A percentile compares a stretch with the other conserved stretches of the same genome.
Conservation (phyloP, 1,139 yeast species). For the Maudiozyma humilis region DNA sequence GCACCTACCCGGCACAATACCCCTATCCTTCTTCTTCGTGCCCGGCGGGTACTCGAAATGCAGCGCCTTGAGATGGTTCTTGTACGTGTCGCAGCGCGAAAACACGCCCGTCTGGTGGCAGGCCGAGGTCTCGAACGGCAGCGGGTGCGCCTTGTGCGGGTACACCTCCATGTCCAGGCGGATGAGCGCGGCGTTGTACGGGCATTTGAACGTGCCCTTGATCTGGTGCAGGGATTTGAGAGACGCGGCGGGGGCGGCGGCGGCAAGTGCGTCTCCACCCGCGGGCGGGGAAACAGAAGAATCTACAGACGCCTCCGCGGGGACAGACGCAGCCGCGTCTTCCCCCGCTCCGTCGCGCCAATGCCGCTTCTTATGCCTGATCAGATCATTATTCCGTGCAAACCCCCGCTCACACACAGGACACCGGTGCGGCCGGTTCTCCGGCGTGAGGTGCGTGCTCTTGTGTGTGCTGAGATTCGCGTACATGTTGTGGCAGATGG, state of each 20-base stretch:
- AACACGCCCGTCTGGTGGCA: constrained; percentile 83
- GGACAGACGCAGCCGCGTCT: constrained; percentile 2
- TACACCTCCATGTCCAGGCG: constrained; percentile 27
- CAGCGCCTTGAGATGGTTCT: constrained; percentile 81
- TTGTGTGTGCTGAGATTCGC: constrained; percentile 81
- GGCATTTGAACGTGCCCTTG: constrained; percentile 44
- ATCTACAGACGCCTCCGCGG: neutral
- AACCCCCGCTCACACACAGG: constrained; percentile 73
- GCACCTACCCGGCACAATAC: constrained; percentile 62
- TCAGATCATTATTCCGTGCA: constrained; percentile 78
- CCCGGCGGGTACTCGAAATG: constrained; percentile 88
- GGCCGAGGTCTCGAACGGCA: constrained; percentile 24
- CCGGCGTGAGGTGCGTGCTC: constrained; percentile 68
- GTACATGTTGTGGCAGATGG: constrained; percentile 66
- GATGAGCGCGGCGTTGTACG: constrained; percentile 32
- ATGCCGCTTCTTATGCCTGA: constrained; percentile 78
- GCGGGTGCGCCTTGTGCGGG: constrained; percentile 20
- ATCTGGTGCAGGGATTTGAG: constrained; percentile 25
- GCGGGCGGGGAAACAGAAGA: too few species aligned
- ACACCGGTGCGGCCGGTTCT: constrained; percentile 71
- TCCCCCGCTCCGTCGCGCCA: constrained; percentile 50
- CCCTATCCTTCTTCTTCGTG: constrained; percentile 70
- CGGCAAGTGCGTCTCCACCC: too few species aligned
- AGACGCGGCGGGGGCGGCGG: neutral
- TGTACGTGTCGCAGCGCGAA: constrained; percentile 83